phyloP scores from a whole-genome alignment of 768 basidiomycete species.

The Lentinus brumalis region DNA sequence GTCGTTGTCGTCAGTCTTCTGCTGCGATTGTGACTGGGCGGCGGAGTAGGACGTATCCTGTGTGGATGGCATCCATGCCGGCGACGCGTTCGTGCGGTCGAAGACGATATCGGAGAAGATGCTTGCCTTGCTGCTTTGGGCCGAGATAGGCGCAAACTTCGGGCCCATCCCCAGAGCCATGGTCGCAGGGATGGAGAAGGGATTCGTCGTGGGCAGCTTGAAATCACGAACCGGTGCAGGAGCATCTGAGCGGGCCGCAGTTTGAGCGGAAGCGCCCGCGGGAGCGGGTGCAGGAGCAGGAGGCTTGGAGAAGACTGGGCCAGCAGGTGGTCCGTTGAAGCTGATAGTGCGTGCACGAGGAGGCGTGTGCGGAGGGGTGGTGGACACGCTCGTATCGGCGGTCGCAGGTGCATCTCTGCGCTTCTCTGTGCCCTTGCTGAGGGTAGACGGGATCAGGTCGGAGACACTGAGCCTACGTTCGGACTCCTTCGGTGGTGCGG shows the following conservation, averaged over 20 bases:
- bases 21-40: conserved; percentile 22
- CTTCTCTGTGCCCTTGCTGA: conserved; percentile 22
- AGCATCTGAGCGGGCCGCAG: conserved; percentile 6
- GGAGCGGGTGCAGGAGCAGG: conserved; percentile 27
- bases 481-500: background rate
- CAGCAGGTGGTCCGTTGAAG: conserved; percentile 31
- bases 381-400: conserved; percentile 42
- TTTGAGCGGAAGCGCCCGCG: conserved; percentile 2
- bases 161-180: conserved; percentile 47
- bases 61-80: conserved; percentile 58
- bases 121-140: conserved; percentile 58
- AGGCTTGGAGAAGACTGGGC: conserved; percentile 63
- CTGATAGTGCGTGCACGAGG: conserved; percentile 8
- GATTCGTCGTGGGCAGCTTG: conserved; percentile 37
- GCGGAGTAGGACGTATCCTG: conserved; percentile 60
- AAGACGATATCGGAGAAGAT: conserved; percentile 53
- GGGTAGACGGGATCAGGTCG: conserved; percentile 46
- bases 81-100: conserved; percentile 43
- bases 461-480: conserved; percentile 56
- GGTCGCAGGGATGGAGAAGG: conserved; percentile 46
- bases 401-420: background rate
- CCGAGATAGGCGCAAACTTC: conserved; percentile 35
- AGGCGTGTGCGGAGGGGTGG: conserved; percentile 60
- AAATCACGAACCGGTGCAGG: conserved; percentile 31
- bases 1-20: conserved; percentile 24